Evolutionary conservation across 352 stramenopile species (phyloP).

Genomic region (Saprolegnia parasitica): DNA sequence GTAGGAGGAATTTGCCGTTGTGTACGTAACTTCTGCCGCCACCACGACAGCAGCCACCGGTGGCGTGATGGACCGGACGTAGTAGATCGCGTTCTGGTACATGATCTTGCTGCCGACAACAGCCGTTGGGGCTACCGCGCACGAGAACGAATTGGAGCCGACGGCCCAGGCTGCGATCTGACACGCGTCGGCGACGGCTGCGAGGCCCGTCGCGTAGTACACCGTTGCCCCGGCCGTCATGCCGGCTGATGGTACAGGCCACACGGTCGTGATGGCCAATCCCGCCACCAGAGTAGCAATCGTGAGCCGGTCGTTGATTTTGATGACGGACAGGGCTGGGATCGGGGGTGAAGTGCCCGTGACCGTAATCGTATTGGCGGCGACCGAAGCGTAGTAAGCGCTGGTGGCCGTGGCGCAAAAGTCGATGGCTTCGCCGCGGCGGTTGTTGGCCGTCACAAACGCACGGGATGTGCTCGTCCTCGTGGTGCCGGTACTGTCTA

Average conservation of each 20-base stretch:
- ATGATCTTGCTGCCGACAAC: constrained; percentile 15
- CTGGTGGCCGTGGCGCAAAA: constrained; percentile 41
- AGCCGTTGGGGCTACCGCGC: not conserved
- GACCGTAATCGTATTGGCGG: constrained; percentile 24
- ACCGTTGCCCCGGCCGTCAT: too few species aligned
- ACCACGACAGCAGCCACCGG: too few species aligned
- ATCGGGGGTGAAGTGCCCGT: not conserved
- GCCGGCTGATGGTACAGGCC: not conserved
- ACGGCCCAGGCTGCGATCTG: constrained; percentile 14
- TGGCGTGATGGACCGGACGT: constrained; percentile 4
- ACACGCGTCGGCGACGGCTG: constrained; percentile 1
- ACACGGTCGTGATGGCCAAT: constrained; percentile 2
- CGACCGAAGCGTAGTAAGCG: not conserved
- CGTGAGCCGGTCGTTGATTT: constrained; percentile 11
- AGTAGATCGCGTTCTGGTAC: constrained; percentile 23
- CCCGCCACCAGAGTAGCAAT: not conserved
- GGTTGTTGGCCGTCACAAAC: constrained; percentile 37
- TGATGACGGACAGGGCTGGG: constrained; percentile 2
- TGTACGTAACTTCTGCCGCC: too few species aligned
- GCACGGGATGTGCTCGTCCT: constrained; percentile 29
- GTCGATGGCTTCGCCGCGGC: constrained; percentile 45
- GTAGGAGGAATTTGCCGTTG: too few species aligned
- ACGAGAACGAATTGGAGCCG: constrained; percentile 15
- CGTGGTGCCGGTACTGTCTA: constrained; percentile 25
- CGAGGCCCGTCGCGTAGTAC: constrained; percentile 20